A percentile compares a stretch with the other conserved stretches of the same genome.
Evolutionary conservation across 2,329 filamentous ascomycete species (phyloP).

Genomic region (Neonectria magnoliae): DNA sequence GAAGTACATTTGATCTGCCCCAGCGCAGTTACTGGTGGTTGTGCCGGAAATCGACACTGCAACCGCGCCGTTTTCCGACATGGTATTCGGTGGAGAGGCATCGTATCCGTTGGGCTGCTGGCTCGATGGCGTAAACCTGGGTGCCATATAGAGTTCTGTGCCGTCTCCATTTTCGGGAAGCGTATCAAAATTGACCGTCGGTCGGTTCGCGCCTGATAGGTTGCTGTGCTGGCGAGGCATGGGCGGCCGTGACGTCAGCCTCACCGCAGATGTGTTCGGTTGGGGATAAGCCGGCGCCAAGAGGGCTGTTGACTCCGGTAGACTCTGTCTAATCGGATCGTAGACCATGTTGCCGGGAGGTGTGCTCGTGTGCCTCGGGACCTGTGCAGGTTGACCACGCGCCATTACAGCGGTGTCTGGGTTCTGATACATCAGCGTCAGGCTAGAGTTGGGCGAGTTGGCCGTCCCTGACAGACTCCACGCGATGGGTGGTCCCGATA

Average conservation of each 20-base stretch:
- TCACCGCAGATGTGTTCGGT: constrained; percentile 58
- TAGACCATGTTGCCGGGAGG: constrained; percentile 69
- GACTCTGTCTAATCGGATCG: constrained; percentile 66
- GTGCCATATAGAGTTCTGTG: constrained; percentile 46
- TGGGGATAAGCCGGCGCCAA: constrained; percentile 62
- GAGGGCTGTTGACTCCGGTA: constrained; percentile 60
- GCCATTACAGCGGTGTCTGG: constrained; percentile 22
- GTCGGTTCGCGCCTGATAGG: constrained; percentile 35
- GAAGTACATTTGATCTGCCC: constrained; percentile 41
- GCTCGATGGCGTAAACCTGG: constrained; percentile 53
- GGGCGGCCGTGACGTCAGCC: constrained; percentile 53
- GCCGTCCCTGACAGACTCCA: constrained; percentile 91
- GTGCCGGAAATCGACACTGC: constrained; percentile 28
- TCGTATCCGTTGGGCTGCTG: constrained; percentile 57
- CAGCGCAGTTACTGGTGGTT: constrained; percentile 28
- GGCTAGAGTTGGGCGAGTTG: constrained; percentile 84
- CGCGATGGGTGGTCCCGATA: constrained; percentile 67
- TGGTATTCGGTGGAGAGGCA: constrained; percentile 54
- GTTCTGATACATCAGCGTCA: constrained; percentile 82
- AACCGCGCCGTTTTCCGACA: constrained; percentile 46
- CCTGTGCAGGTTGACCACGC: constrained; percentile 21
- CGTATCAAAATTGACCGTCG: constrained; percentile 45
- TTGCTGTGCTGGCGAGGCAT: constrained; percentile 41
- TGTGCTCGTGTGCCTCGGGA: constrained; percentile 53
- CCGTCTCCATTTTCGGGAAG: constrained; percentile 45